These are phyloP conservation scores for Pseudogymnoascus sp. DNA, from an alignment of 2,329 filamentous ascomycete genomes.

Conservation along the genomic window DNA sequence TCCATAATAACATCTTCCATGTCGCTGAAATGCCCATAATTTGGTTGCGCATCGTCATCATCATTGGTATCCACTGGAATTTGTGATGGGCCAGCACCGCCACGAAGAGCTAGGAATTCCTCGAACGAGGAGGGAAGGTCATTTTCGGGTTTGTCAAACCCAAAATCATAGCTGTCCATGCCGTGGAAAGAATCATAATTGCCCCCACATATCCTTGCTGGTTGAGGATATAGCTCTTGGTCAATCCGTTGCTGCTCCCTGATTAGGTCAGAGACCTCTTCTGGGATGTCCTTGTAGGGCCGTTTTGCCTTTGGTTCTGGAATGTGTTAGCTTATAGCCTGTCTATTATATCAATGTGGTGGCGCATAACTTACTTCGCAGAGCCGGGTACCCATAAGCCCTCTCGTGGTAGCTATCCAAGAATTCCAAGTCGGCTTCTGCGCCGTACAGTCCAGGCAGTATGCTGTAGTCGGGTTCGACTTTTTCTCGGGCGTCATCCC, in stretches of 20 bases:
- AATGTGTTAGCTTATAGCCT: neutral
- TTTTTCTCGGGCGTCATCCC: conserved; percentile 16
- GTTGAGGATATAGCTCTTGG: neutral
- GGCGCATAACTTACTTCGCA: conserved; percentile 21
- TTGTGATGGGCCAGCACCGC: neutral
- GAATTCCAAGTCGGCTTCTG: conserved; percentile 25
- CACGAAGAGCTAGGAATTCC: neutral
- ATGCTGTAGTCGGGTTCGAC: conserved; percentile 11
- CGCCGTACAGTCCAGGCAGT: conserved; percentile 19
- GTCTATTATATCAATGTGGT: neutral
- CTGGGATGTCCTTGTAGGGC: neutral
- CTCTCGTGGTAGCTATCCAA: conserved; percentile 25
- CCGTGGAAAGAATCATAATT: neutral
- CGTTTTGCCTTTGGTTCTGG: neutral
- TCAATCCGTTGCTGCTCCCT: neutral
- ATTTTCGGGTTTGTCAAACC: neutral
- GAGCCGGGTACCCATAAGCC: conserved; percentile 21
- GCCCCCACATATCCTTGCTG: neutral
- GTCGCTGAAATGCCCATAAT: neutral
- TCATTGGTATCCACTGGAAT: neutral
- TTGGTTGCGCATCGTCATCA: neutral
- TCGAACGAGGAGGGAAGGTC: neutral
- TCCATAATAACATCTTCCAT: neutral
- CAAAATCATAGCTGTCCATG: neutral
- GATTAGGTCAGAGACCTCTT: neutral